Conservation (phyloP, 345 rosid species). For the Psidium friedrichsthalianum region DNA sequence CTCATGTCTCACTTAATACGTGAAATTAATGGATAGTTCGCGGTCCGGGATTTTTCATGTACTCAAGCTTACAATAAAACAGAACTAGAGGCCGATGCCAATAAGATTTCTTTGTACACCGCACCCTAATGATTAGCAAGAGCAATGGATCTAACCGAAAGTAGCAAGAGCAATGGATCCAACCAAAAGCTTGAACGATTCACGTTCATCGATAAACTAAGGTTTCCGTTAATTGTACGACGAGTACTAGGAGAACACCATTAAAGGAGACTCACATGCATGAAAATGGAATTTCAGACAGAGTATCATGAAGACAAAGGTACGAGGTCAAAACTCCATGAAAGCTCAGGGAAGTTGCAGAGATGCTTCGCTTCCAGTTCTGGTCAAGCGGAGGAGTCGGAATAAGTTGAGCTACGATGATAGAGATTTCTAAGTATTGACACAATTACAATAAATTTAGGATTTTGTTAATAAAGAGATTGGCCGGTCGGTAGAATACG, state of each 20-base stretch:
- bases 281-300: background rate
- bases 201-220: background rate
- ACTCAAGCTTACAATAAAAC: background rate
- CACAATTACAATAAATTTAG: too few species aligned
- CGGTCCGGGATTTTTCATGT: background rate
- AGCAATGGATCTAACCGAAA: background rate
- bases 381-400: too few species aligned
- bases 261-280: background rate
- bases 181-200: background rate
- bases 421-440: too few species aligned
- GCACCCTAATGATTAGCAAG: background rate
- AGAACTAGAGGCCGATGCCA: background rate
- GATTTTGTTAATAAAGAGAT: too few species aligned
- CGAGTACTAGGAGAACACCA: background rate
- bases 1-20: background rate
- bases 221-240: background rate
- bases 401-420: too few species aligned
- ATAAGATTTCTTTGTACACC: background rate
- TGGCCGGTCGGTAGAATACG: background rate
- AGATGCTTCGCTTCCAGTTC: background rate
- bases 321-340: background rate
- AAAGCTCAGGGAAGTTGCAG: background rate
- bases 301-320: rapidly evolving
- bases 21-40: background rate
- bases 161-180: background rate